These are phyloP conservation scores for Beauveria australis DNA, from an alignment of 2,329 filamentous ascomycete genomes.

Conservation along the genomic window DNA sequence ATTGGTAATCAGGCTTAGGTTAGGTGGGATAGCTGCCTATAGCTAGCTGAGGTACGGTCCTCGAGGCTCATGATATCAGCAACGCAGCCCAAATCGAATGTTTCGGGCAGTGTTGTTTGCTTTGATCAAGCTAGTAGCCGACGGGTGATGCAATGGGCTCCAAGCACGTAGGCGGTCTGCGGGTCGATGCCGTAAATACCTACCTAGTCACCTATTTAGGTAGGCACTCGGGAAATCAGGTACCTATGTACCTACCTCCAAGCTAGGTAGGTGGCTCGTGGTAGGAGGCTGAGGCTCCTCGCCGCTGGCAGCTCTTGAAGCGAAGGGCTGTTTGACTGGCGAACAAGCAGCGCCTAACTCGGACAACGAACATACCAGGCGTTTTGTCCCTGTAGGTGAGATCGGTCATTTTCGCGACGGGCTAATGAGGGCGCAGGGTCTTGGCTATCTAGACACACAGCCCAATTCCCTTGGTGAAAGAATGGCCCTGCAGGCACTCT, in stretches of 20 bases:
- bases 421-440: not conserved
- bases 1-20: slow-evolving; percentile 2
- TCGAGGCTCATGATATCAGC: not conserved
- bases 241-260: no score
- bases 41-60: not conserved
- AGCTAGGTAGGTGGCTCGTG: no score
- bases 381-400: no score
- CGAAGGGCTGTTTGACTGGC: no score
- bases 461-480: not conserved
- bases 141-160: not conserved
- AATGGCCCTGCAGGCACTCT: not conserved
- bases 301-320: not conserved
- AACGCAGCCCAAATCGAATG: not conserved
- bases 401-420: no score
- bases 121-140: not conserved
- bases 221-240: no score
- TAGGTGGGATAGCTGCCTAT: not conserved
- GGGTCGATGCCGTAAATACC: no score
- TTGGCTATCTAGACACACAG: not conserved
- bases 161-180: not conserved
- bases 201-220: no score
- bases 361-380: not conserved
- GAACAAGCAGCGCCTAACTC: not conserved
- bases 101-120: not conserved
- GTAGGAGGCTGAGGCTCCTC: not conserved